A percentile compares a stretch with the other conserved stretches of the same genome.
These are phyloP conservation scores for Cyberlindnera euphorbiae DNA, from an alignment of 805 yeast species.

Conservation along the genomic window DNA sequence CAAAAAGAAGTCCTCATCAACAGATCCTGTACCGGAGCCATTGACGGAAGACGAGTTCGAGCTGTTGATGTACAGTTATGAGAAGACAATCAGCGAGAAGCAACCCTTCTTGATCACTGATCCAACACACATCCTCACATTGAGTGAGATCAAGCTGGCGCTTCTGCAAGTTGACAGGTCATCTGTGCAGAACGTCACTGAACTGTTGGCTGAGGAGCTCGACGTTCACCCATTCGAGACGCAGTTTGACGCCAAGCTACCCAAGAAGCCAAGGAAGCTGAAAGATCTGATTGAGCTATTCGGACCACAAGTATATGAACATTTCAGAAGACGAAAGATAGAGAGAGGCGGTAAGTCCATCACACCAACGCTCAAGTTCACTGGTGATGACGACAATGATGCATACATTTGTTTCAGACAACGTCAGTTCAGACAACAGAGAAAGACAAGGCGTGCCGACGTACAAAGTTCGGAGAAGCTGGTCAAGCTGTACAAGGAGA, in stretches of 20 bases:
- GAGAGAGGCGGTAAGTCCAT: constrained; percentile 64
- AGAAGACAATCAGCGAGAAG: constrained; percentile 64
- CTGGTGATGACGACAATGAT: constrained; percentile 86
- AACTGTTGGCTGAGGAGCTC: constrained; percentile 51
- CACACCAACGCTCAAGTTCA: constrained; percentile 70
- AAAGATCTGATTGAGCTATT: constrained; percentile 46
- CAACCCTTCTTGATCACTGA: constrained; percentile 90
- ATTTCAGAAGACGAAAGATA: constrained; percentile 77
- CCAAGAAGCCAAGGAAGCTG: constrained; percentile 40
- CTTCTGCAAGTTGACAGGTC: constrained; percentile 40
- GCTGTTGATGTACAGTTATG: constrained; percentile 66
- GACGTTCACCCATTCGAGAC: constrained; percentile 54
- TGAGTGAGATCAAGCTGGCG: constrained; percentile 59
- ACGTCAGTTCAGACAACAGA: constrained; percentile 90
- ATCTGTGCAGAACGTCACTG: constrained; percentile 54
- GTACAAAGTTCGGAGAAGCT: constrained; percentile 83
- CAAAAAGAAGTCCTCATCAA: no score
- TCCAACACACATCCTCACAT: constrained; percentile 68
- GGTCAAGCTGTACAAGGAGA: constrained; percentile 65
- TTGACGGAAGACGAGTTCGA: constrained; percentile 88
- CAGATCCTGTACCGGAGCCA: no score
- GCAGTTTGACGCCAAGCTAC: constrained; percentile 41
- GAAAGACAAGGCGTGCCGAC: constrained; percentile 95
- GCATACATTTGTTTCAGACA: constrained; percentile 95
- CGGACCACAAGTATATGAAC: constrained; percentile 68